Base-by-base conservation (phyloP, 768 basidiomycete species). In the Postia placenta region DNA sequence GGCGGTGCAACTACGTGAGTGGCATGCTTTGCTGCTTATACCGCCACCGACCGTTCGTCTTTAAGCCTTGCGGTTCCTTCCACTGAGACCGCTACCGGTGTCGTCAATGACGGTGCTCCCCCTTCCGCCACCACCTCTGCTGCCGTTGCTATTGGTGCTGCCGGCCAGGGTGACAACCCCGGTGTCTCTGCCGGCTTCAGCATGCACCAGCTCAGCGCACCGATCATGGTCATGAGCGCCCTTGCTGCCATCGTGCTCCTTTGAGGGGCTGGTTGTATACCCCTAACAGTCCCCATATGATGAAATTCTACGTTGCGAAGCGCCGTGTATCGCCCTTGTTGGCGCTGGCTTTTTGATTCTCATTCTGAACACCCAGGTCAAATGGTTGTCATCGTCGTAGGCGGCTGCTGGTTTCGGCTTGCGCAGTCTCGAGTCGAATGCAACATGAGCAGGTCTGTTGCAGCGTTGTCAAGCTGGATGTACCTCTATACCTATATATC, bases 91-190 rank as follows among this genome's bases (percentile, higher is more conserved):
- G 4, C 17, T 15, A 26, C 42, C 11, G 42, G 42, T 12, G 26
- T 43, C 9, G 45, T 45, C 26, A 45, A 45, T 3, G 28, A 57
- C 11, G 49, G 45, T 23, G 17, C 60, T 5, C 44, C 51, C 15
- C 33, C 55, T 37, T 45, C 51, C 15, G 38, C 55, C 39, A 33
- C 39, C 44, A 35, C 25, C 33, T 42, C 47, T 17, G 53, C 49
- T 40, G 64, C 60, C 3, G 42, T 48, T 19, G 42, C 58, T 19
- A 60, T 64, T 37, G 70, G 69, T 56, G 68, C 67, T 11, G 72
- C 66, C 12, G 66, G 64, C 35, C 57, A 60, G 35, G 72, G 72
- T 40, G 0, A 57, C 38, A 25, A 35, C 30, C 25, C 25, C 26
- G n/a, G n/a, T n/a, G 24, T 41, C 28, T 42, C 40, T 17, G 48